phyloP scores from a whole-genome alignment of 148 eudicot species.

The Rhododendron mucronatum region DNA sequence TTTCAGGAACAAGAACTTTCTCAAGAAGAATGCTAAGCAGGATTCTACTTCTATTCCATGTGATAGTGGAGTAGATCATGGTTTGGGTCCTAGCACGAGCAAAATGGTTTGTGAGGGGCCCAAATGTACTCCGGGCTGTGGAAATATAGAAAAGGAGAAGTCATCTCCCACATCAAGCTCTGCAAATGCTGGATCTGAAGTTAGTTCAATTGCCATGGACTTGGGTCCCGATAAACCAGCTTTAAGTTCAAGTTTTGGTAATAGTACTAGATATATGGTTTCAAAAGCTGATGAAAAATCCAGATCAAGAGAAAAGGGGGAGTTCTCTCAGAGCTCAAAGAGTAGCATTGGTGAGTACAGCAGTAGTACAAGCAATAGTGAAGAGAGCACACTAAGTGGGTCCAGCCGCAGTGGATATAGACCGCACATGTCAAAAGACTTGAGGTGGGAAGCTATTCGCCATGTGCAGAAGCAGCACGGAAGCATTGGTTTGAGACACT shows the following conservation, averaged over 20 bases:
- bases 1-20: constrained; percentile 30
- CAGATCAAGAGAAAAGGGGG: constrained; percentile 54
- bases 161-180: constrained; percentile 17
- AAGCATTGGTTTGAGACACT: constrained; percentile 53
- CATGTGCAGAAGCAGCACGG: constrained; percentile 38
- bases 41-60: constrained; percentile 23
- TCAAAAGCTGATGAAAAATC: constrained; percentile 38
- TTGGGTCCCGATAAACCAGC: constrained; percentile 20
- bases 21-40: constrained; percentile 34
- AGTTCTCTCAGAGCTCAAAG: constrained; percentile 75
- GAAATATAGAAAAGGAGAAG: constrained; percentile 17
- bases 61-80: constrained; percentile 14
- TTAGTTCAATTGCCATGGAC: constrained; percentile 25
- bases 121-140: constrained; percentile 11
- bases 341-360: constrained; percentile 78
- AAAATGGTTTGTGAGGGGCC: constrained; percentile 24
- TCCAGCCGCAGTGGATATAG: constrained; percentile 47
- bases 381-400: constrained; percentile 62
- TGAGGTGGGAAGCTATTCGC: constrained; percentile 65
- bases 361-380: constrained; percentile 61
- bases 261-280: constrained; percentile 12
- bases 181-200: constrained; percentile 14
- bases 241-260: constrained; percentile 5
- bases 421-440: constrained; percentile 84
- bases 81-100: constrained; percentile 9